These are phyloP conservation scores for Penicillium psychrofluorescens DNA, from an alignment of 495 filamentous ascomycete genomes.

Conservation along the genomic window DNA sequence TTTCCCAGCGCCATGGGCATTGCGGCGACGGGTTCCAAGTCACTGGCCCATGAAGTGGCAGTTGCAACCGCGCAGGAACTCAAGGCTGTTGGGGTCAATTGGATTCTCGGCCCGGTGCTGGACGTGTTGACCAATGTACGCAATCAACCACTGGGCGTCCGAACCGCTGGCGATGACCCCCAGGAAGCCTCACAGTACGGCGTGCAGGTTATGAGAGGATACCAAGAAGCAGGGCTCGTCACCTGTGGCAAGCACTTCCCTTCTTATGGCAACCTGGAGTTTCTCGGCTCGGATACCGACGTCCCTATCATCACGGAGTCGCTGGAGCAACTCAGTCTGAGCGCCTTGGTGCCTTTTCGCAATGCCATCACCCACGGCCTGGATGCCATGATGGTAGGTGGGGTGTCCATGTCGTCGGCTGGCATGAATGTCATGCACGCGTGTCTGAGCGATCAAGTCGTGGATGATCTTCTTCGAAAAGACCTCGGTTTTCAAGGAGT, in stretches of 20 bases:
- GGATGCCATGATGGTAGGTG: constrained; percentile 90
- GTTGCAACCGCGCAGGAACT: constrained; percentile 84
- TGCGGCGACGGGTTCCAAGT: constrained; percentile 71
- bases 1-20: constrained; percentile 90
- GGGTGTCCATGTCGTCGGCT: constrained; percentile 78
- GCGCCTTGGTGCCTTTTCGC: constrained; percentile 77
- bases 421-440: constrained; percentile 89
- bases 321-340: constrained; percentile 75
- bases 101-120: constrained; percentile 83
- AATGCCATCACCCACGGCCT: constrained; percentile 76
- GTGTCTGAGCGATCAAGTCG: constrained; percentile 83
- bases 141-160: constrained; percentile 78
- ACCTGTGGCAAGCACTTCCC: constrained; percentile 93
- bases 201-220: constrained; percentile 81
- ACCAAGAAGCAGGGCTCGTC: constrained; percentile 73
- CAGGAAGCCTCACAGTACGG: constrained; percentile 85
- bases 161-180: constrained; percentile 77
- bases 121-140: constrained; percentile 84
- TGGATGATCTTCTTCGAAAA: constrained; percentile 73
- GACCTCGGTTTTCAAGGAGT: constrained; percentile 83
- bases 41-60: constrained; percentile 73
- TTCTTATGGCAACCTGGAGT: constrained; percentile 88
- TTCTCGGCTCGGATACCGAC: constrained; percentile 75
- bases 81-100: constrained; percentile 80
- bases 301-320: constrained; percentile 91